Evolutionary conservation across 1,284 basidiomycete genomes (phyloP).

Genomic region (Spongiforma sp.): DNA sequence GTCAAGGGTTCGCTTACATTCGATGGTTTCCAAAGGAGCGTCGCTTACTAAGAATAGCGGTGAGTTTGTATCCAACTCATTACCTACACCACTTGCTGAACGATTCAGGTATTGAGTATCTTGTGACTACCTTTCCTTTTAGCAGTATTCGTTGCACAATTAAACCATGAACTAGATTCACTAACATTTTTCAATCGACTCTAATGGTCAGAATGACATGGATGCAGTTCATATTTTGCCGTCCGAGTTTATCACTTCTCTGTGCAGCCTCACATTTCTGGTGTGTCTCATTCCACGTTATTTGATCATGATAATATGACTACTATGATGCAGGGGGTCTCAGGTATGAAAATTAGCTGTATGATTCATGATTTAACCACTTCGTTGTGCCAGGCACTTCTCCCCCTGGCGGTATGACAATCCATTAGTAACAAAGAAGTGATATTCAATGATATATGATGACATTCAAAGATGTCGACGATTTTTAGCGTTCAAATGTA

Average conservation of each 20-base stretch:
- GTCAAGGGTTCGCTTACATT: conserved; percentile 9
- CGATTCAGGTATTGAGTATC: conserved; percentile 5
- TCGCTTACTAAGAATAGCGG: neutral
- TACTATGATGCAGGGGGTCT: neutral
- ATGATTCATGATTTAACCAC: too few relatives aligned
- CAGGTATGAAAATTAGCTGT: too few relatives aligned
- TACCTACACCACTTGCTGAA: neutral
- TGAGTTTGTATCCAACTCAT: neutral
- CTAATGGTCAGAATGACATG: neutral
- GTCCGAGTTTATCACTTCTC: neutral
- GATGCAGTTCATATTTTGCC: conserved; percentile 12
- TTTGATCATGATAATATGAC: too few relatives aligned
- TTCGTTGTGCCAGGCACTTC: too few relatives aligned
- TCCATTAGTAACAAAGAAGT: too few relatives aligned
- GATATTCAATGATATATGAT: neutral
- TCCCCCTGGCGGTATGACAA: too few relatives aligned
- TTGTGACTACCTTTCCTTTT: neutral
- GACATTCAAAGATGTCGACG: neutral
- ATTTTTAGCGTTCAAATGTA: conserved; percentile 8
- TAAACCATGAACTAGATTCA: neutral
- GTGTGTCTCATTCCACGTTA: neutral
- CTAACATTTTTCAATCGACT: neutral
- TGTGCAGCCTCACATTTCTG: too few relatives aligned
- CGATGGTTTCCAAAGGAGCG: conserved; percentile 9
- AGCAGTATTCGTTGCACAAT: neutral